A percentile compares a stretch with the other conserved stretches of the same genome.
Evolutionary conservation across 2,329 filamentous ascomycete genomes (phyloP).

Genomic region (Lecanicillium sp.): DNA sequence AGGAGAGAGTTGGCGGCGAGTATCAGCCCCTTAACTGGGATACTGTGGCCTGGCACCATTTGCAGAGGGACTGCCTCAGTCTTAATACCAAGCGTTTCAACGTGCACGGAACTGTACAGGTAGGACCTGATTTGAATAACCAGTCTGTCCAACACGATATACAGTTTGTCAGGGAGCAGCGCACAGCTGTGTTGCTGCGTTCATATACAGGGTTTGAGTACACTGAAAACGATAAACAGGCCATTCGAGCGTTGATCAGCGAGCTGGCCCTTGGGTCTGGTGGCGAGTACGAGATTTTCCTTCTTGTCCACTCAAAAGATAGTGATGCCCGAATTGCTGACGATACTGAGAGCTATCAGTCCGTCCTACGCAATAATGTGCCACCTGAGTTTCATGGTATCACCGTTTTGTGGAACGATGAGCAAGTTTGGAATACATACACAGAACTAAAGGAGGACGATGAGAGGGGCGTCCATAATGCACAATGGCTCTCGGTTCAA

Average conservation of each 20-base stretch:
- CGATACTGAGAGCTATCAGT: slow-evolving; percentile 49
- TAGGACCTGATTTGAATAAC: no score
- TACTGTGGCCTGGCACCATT: slow-evolving; percentile 58
- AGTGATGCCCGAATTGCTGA: slow-evolving; percentile 48
- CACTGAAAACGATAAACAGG: slow-evolving; percentile 70
- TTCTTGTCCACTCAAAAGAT: slow-evolving; percentile 72
- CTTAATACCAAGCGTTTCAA: no score
- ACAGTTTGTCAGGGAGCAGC: slow-evolving; percentile 38
- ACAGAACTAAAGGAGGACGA: slow-evolving; percentile 58
- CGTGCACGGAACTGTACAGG: no score
- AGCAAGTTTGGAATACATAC: slow-evolving; percentile 70
- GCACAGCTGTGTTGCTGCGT: slow-evolving; percentile 69
- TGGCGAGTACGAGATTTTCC: slow-evolving; percentile 71
- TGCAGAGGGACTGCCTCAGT: no score
- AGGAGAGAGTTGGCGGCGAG: slow-evolving; percentile 33
- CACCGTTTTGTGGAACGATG: slow-evolving; percentile 65
- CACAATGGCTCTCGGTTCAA: slow-evolving; percentile 66
- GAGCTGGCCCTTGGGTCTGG: slow-evolving; percentile 70
- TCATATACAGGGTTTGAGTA: slow-evolving; percentile 70
- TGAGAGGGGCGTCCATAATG: slow-evolving; percentile 43
- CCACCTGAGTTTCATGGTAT: slow-evolving; percentile 64
- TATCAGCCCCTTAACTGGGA: slow-evolving; percentile 46
- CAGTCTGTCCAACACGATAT: no score
- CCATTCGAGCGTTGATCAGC: slow-evolving; percentile 68
- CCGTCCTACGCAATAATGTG: slow-evolving; percentile 52